Conservation (phyloP, 2,329 filamentous ascomycete species). For the Fusarium burgessii region DNA sequence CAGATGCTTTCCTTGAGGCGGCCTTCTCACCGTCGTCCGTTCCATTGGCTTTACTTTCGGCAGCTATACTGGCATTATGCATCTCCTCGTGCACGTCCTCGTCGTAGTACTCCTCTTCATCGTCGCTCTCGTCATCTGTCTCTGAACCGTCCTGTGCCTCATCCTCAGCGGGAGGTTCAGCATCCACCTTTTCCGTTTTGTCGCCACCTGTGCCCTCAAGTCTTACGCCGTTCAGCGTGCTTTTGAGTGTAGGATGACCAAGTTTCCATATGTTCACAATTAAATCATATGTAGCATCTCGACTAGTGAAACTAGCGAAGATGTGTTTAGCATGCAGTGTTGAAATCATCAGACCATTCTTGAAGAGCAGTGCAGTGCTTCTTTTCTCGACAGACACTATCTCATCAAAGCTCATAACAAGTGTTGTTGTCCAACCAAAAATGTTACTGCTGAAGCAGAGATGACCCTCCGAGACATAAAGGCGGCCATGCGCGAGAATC, state of each 20-base stretch:
- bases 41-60: slow-evolving; percentile 54
- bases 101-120: slow-evolving; percentile 70
- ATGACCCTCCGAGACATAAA: slow-evolving; percentile 97
- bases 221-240: slow-evolving; percentile 88
- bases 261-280: slow-evolving; percentile 99
- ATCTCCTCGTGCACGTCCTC: slow-evolving; percentile 84
- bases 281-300: slow-evolving; percentile 96
- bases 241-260: slow-evolving; percentile 90
- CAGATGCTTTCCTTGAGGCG: slow-evolving; percentile 79
- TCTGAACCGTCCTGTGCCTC: slow-evolving; percentile 65
- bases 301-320: slow-evolving; percentile 93
- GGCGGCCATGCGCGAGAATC: slow-evolving; percentile 90
- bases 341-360: slow-evolving; percentile 96
- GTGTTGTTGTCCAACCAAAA: slow-evolving; percentile 94
- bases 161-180: slow-evolving; percentile 53
- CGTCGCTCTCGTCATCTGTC: slow-evolving; percentile 73
- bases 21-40: slow-evolving; percentile 70
- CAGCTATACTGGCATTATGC: slow-evolving; percentile 75
- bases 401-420: slow-evolving; percentile 98
- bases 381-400: slow-evolving; percentile 97
- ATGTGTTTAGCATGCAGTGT: slow-evolving; percentile 95
- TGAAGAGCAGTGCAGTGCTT: slow-evolving; percentile 93
- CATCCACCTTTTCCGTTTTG: slow-evolving; percentile 86
- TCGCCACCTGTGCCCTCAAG: slow-evolving; percentile 86
- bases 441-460: slow-evolving; percentile 99